These are phyloP conservation scores for Capsella rubella DNA, from an alignment of 441 rosid genomes.

Conservation along the genomic window DNA sequence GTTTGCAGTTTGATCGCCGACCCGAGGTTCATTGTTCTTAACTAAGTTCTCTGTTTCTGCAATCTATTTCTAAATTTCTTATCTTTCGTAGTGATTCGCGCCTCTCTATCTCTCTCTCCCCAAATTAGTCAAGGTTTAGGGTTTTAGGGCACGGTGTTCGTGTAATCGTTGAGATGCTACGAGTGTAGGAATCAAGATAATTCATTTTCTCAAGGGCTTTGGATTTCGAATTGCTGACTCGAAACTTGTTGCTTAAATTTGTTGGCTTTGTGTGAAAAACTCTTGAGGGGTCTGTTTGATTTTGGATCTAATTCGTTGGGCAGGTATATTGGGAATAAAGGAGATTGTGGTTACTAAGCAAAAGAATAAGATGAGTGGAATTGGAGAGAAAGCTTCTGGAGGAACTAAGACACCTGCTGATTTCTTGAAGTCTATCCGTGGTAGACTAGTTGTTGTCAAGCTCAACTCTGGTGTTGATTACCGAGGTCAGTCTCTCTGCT, in stretches of 20 bases:
- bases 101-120: background rate
- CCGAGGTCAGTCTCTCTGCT: slow-evolving; percentile 56
- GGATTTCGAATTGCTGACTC: background rate
- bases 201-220: background rate
- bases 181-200: background rate
- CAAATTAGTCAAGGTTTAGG: background rate
- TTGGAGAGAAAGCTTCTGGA: slow-evolving; percentile 72
- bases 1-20: background rate
- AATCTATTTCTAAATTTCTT: background rate
- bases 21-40: background rate
- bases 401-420: slow-evolving; percentile 88
- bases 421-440: slow-evolving; percentile 92
- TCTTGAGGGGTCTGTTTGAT: background rate
- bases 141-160: background rate
- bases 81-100: background rate
- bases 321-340: background rate
- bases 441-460: slow-evolving; percentile 92
- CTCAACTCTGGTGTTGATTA: slow-evolving; percentile 96
- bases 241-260: background rate
- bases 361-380: slow-evolving; percentile 54
- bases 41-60: background rate
- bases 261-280: background rate
- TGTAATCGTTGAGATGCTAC: background rate
- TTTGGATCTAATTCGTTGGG: background rate
- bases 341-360: background rate